These are phyloP conservation scores for Asterophora lycoperdoides DNA, from an alignment of 768 basidiomycete species.

Conservation along the genomic window DNA sequence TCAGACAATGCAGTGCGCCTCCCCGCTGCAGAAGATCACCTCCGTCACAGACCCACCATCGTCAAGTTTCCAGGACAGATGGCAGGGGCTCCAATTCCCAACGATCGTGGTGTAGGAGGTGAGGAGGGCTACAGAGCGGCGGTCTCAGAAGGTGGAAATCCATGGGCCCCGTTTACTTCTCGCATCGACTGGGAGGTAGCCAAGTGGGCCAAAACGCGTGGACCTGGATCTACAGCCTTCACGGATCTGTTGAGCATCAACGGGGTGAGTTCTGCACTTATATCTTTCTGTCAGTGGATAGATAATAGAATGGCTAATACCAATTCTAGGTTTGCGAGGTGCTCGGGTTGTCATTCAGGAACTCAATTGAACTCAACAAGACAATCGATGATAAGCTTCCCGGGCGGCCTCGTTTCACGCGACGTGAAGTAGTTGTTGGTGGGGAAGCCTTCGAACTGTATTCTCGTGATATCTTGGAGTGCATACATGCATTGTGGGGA, in stretches of 20 bases:
- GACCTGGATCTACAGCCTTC: constrained; percentile 33
- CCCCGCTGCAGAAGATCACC: too few species aligned
- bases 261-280: constrained; percentile 24
- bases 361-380: constrained; percentile 22
- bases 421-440: constrained; percentile 22
- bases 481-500: constrained; percentile 30
- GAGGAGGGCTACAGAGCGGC: not conserved
- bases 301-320: too few species aligned
- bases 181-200: constrained; percentile 37
- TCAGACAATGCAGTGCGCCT: too few species aligned
- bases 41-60: too few species aligned
- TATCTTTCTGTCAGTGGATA: not conserved
- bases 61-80: too few species aligned
- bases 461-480: constrained; percentile 30
- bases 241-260: constrained; percentile 35
- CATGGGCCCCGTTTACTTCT: constrained; percentile 30
- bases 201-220: constrained; percentile 34
- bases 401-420: constrained; percentile 17
- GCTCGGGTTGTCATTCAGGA: constrained; percentile 24
- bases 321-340: constrained; percentile 18
- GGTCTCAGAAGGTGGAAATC: constrained; percentile 7
- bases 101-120: too few species aligned
- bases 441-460: constrained; percentile 29
- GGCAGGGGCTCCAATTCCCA: too few species aligned
- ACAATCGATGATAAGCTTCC: constrained; percentile 26